Conservation (phyloP, 1,284 basidiomycete species). For the Stereum hirsutum region DNA sequence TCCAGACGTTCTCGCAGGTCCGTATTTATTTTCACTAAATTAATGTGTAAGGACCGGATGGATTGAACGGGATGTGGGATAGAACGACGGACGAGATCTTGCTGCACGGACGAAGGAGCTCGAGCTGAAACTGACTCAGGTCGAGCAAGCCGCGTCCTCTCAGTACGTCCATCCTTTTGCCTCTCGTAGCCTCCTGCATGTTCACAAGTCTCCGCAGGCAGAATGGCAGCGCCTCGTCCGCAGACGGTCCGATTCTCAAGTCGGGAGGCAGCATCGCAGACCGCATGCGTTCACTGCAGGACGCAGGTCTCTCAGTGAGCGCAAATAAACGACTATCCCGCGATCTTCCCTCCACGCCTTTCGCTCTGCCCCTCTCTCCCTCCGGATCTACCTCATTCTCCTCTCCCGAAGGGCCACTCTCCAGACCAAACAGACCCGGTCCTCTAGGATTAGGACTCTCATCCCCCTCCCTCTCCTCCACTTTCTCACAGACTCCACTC, state of each 20-base stretch:
- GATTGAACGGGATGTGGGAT: not conserved
- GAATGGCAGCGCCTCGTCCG: slow-evolving; percentile 12
- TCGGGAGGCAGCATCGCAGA: slow-evolving; percentile 58
- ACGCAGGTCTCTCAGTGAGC: slow-evolving; percentile 46
- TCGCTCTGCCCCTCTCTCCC: too few relatives aligned
- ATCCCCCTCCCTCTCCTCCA: slow-evolving; percentile 8
- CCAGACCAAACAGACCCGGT: slow-evolving; percentile 9
- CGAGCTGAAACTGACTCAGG: slow-evolving; percentile 48
- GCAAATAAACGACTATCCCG: slow-evolving; percentile 45
- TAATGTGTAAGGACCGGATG: too few relatives aligned
- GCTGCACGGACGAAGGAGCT: slow-evolving; percentile 35
- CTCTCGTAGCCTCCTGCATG: slow-evolving; percentile 3
- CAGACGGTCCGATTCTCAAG: slow-evolving; percentile 27
- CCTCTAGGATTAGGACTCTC: slow-evolving; percentile 7
- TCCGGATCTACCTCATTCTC: slow-evolving; percentile 31
- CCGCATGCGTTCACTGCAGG: slow-evolving; percentile 61
- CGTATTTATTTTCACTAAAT: slow-evolving; percentile 16
- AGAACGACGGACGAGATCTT: slow-evolving; percentile 46
- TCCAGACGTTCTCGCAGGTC: slow-evolving; percentile 52
- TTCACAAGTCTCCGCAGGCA: slow-evolving; percentile 8
- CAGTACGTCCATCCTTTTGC: slow-evolving; percentile 25
- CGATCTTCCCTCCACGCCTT: slow-evolving; percentile 30
- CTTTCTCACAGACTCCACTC: too few relatives aligned
- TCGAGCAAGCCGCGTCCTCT: slow-evolving; percentile 39
- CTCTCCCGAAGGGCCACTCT: slow-evolving; percentile 15